Evolutionary conservation across 1,284 basidiomycete species (phyloP), one percentile per base, ranked within the genome.

Genomic region (Malassezia slooffiae): DNA sequence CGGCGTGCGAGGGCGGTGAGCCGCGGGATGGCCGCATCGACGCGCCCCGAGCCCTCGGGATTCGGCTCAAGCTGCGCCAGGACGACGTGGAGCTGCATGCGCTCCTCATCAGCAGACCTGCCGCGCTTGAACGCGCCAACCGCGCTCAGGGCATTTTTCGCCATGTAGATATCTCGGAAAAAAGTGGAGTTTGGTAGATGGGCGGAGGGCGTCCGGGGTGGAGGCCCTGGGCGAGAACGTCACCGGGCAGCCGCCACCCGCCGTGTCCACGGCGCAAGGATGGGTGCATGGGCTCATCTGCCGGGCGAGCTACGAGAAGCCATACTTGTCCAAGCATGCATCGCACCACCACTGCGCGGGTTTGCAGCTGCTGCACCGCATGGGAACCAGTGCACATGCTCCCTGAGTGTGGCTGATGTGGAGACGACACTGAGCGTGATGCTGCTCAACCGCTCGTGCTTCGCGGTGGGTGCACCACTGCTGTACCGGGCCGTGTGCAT

Each of bases 1-100:
- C 28, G 16, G 5, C 21, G 15, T 13, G 38, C 24, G 11, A 46
- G 23, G 19, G 17, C 32, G 13, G 20, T 24, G 23, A 46, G 19
- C 13, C 35, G 38, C 12, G 26, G 24, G 13, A 46, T 22, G 6
- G 23, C 26, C 10, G 32, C 32, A 17, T 22, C 24, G 2, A 44
- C 15, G 3, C 19, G 29, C 2, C 38, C 36, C 4, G 26, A 12
- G 3, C 19, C 38, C 20, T 38, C 20, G 5, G 23, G 19, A 23
- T 48, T 47, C 13, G 52, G 52, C 24, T 28, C 13, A 13, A 55
- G 51, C 29, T 55, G 52, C 23, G 52, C 52, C 3, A 52, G 41
- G 9, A 39, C 52, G 5, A 55, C 44, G 31, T 46, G 44, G 34
- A 46, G 21, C 4, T 33, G 44, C 16, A 20, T 8, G 11, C 34